Conservation (phyloP, 106 monocot species). For the Iris macrosiphon region DNA sequence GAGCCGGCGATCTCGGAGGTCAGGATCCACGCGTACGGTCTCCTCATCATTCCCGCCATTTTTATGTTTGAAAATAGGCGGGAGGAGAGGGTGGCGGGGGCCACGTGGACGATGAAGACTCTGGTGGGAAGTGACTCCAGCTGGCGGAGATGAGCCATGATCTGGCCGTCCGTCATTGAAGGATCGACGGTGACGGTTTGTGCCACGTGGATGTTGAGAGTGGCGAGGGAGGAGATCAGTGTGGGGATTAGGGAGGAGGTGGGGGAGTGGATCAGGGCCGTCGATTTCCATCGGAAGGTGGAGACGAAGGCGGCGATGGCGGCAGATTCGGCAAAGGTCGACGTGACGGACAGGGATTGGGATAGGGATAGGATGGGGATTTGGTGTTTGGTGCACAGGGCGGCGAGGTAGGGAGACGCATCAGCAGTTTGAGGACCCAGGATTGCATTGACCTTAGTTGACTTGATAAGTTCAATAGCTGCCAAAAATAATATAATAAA, state of each 20-base stretch:
- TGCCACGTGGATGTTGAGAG: constrained; percentile 13
- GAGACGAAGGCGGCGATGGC: constrained; percentile 29
- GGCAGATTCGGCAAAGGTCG: constrained; percentile 14
- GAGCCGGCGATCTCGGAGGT: constrained; percentile 15
- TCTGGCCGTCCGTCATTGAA: constrained; percentile 13
- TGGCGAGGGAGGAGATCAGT: constrained; percentile 23
- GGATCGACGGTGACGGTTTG: constrained; percentile 13
- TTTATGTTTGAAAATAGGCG: constrained; percentile 2
- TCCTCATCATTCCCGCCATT: constrained; percentile 10
- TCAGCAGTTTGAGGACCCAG: constrained; percentile 23
- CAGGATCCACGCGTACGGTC: constrained; percentile 22
- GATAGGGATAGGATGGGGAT: constrained; percentile 29
- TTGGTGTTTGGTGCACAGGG: constrained; percentile 10
- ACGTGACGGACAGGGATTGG: constrained; percentile 24
- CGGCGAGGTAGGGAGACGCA: constrained; percentile 13
- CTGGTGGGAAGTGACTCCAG: constrained; percentile 33
- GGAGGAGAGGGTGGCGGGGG: not conserved
- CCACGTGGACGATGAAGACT: constrained; percentile 42
- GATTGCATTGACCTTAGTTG: constrained; percentile 15
- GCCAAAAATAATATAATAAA: no score
- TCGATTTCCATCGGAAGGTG: constrained; percentile 21
- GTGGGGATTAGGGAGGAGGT: constrained; percentile 19
- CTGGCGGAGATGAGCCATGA: constrained; percentile 28
- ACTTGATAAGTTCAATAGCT: constrained; percentile 21
- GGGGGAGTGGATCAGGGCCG: constrained; percentile 35